Evolutionary conservation across 2,329 filamentous ascomycete species (phyloP).

Genomic region (Zasmidium citrigriseum): DNA sequence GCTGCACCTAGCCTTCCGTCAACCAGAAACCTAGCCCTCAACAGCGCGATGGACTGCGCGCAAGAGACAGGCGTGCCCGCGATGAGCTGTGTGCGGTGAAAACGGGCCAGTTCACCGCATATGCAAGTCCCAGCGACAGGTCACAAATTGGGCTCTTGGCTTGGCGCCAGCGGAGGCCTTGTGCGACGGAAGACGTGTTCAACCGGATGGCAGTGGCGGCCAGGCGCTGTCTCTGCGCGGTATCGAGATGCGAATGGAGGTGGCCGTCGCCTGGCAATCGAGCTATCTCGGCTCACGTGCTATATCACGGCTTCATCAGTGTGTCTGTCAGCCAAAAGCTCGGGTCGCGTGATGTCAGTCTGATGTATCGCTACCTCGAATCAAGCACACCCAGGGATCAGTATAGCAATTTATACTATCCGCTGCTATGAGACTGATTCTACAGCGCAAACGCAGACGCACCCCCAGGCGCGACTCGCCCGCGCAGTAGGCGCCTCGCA

Average conservation of each 20-base stretch:
- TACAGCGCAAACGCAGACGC: neutral
- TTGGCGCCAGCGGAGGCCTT: neutral
- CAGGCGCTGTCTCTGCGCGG: neutral
- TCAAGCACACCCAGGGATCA: neutral
- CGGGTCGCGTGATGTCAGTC: constrained; percentile 4
- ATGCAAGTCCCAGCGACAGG: neutral
- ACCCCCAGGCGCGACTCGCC: neutral
- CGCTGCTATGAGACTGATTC: constrained; percentile 1
- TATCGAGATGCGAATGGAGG: neutral
- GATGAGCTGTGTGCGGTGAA: neutral
- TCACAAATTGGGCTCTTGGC: constrained; percentile 4
- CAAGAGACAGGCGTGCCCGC: neutral
- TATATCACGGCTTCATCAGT: constrained; percentile 1
- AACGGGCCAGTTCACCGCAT: neutral
- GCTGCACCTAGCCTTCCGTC: neutral
- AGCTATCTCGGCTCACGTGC: neutral
- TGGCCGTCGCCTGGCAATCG: neutral
- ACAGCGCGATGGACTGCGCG: neutral
- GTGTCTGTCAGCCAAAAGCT: constrained; percentile 9
- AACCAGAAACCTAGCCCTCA: neutral
- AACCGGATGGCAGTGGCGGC: constrained; percentile 1
- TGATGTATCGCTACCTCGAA: neutral
- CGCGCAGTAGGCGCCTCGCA: neutral
- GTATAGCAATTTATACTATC: constrained; percentile 1
- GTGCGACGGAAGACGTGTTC: constrained; percentile 5